Conservation (phyloP, 352 stramenopile species). For the Phytophthora vignae region DNA sequence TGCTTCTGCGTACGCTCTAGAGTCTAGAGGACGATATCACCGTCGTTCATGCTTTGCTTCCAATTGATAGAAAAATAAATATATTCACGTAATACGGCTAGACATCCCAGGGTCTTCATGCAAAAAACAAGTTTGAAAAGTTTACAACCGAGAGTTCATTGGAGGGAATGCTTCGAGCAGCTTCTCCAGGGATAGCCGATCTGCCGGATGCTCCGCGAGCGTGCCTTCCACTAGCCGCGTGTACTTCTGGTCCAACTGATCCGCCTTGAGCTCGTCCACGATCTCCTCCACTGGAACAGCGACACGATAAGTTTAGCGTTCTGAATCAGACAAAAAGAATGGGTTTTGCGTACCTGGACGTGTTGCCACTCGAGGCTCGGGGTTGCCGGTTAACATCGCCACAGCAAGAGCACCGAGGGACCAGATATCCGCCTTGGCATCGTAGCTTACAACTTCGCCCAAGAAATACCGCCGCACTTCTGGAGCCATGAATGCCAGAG, state of each 20-base stretch:
- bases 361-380: slow-evolving; percentile 73
- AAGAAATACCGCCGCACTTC: slow-evolving; percentile 82
- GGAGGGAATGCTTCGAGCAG: slow-evolving; percentile 49
- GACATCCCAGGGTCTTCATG: not conserved
- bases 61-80: slow-evolving; percentile 44
- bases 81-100: slow-evolving; percentile 30
- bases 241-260: slow-evolving; percentile 42
- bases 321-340: not conserved
- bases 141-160: slow-evolving; percentile 57
- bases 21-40: not conserved
- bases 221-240: slow-evolving; percentile 49
- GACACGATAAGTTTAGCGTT: not conserved
- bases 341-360: slow-evolving; percentile 49
- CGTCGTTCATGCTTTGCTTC: not conserved
- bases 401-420: slow-evolving; percentile 79
- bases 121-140: not conserved
- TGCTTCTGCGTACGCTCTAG: not conserved
- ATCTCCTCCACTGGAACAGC: slow-evolving; percentile 62
- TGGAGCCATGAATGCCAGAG: slow-evolving; percentile 83
- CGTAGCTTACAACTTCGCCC: slow-evolving; percentile 73
- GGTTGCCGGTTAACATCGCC: slow-evolving; percentile 71
- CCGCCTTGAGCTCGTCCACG: slow-evolving; percentile 50
- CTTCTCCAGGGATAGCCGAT: slow-evolving; percentile 52
- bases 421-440: slow-evolving; percentile 78
- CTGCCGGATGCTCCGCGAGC: slow-evolving; percentile 48